These are phyloP conservation scores for Platismatia glauca DNA, from an alignment of 495 filamentous ascomycete species.

Conservation along the genomic window DNA sequence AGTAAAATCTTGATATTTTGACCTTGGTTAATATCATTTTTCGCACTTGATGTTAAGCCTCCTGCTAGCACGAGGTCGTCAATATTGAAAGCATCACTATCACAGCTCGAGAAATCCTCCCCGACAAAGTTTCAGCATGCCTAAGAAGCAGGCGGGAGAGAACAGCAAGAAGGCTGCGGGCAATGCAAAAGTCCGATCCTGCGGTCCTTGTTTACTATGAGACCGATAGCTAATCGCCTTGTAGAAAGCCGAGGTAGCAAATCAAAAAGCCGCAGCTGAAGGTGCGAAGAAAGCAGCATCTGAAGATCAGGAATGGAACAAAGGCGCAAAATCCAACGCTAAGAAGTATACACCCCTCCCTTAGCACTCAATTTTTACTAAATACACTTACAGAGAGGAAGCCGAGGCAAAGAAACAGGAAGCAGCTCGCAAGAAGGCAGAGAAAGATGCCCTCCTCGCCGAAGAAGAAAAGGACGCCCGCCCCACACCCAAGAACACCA, in stretches of 20 bases:
- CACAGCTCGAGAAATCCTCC: not conserved
- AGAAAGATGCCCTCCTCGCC: constrained; percentile 69
- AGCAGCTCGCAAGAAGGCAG: constrained; percentile 76
- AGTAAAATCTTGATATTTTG: not conserved
- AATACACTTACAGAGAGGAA: constrained; percentile 52
- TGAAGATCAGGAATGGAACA: constrained; percentile 73
- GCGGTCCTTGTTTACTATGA: not conserved
- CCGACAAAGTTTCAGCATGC: constrained; percentile 32
- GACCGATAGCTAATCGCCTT: not conserved
- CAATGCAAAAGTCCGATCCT: constrained; percentile 53
- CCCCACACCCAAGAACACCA: constrained; percentile 56
- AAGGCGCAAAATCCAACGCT: constrained; percentile 71
- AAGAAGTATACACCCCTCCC: constrained; percentile 61
- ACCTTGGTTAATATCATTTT: not conserved
- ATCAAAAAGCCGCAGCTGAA: constrained; percentile 62
- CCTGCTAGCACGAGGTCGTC: not conserved
- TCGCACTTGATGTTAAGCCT: not conserved
- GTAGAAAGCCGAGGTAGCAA: constrained; percentile 82
- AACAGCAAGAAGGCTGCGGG: constrained; percentile 85
- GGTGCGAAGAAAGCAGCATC: constrained; percentile 55
- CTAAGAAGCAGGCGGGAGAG: constrained; percentile 60
- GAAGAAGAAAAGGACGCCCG: constrained; percentile 72
- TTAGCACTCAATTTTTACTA: not conserved
- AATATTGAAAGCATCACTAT: not conserved
- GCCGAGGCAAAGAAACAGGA: constrained; percentile 81